phyloP scores from a whole-genome alignment of 108 stramenopile species.

The Seminavis robusta region DNA sequence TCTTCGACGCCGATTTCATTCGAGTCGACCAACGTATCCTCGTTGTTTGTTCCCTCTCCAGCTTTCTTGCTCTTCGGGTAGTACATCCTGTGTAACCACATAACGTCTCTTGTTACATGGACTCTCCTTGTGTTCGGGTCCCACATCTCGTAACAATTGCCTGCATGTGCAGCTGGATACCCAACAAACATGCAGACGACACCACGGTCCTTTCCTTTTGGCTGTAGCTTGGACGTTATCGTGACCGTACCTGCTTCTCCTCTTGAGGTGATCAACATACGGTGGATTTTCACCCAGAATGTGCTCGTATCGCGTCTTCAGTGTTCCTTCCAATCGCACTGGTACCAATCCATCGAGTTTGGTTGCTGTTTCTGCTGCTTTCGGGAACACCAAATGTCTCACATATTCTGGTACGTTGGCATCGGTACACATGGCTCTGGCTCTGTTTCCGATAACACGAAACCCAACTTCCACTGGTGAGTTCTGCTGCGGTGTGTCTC shows the following conservation, averaged over 20 bases:
- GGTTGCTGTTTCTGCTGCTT: constrained; percentile 13
- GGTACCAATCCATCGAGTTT: constrained; percentile 13
- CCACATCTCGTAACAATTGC: constrained; percentile 21
- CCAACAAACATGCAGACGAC: constrained; percentile 23
- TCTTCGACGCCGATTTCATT: too few relatives aligned
- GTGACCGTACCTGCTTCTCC: too few relatives aligned
- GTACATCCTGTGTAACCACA: constrained; percentile 33
- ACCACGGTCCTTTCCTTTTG: constrained; percentile 14
- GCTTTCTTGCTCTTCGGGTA: not conserved
- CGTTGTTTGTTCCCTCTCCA: not conserved
- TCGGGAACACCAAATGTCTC: not conserved
- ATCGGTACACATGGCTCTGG: constrained; percentile 2
- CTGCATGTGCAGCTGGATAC: constrained; percentile 3
- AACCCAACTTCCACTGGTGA: constrained; percentile 28
- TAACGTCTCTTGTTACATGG: constrained; percentile 20
- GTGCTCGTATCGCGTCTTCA: too few relatives aligned
- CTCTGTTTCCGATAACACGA: constrained; percentile 2
- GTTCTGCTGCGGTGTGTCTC: constrained; percentile 25
- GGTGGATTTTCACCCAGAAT: too few relatives aligned
- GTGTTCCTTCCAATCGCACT: too few relatives aligned
- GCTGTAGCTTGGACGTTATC: too few relatives aligned
- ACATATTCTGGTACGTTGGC: not conserved
- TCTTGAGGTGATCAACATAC: too few relatives aligned
- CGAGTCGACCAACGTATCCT: too few relatives aligned
- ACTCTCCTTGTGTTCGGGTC: constrained; percentile 13